phyloP scores from a whole-genome alignment of 768 basidiomycete species.

The Russula compacta region DNA sequence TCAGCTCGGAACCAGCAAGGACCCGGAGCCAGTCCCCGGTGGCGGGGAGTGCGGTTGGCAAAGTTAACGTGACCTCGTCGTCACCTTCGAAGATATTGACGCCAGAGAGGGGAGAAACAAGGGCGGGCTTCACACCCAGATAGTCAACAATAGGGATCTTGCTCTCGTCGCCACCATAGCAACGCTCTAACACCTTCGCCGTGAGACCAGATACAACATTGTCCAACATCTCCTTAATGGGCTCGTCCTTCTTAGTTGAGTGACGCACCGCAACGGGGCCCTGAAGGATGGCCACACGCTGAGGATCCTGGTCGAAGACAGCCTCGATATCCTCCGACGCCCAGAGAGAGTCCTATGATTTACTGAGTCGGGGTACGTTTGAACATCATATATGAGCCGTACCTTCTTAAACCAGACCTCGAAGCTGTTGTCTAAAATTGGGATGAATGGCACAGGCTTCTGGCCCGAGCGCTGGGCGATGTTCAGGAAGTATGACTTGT shows the following conservation, averaged over 20 bases:
- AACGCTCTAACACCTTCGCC: slow-evolving; percentile 64
- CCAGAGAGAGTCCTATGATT: slow-evolving; percentile 85
- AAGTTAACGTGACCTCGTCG: slow-evolving; percentile 39
- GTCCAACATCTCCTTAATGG: slow-evolving; percentile 86
- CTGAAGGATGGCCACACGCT: slow-evolving; percentile 95
- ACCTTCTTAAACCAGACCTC: slow-evolving; percentile 99
- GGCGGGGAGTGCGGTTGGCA: slow-evolving; percentile 48
- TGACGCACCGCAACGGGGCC: slow-evolving; percentile 93
- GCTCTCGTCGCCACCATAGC: slow-evolving; percentile 66
- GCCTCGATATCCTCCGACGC: slow-evolving; percentile 97
- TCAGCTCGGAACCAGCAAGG: slow-evolving; percentile 71
- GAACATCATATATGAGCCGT: slow-evolving; percentile 17
- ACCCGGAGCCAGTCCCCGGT: slow-evolving; percentile 70
- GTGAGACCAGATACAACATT: slow-evolving; percentile 76
- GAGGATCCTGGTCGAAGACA: slow-evolving; percentile 97
- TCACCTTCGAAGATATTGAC: slow-evolving; percentile 36
- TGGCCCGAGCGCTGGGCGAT: slow-evolving; percentile 94
- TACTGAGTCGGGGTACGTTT: slow-evolving; percentile 5
- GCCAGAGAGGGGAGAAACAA: slow-evolving; percentile 33
- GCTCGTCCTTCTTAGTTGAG: slow-evolving; percentile 82
- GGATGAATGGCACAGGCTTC: slow-evolving; percentile 98
- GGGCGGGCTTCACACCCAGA: slow-evolving; percentile 46
- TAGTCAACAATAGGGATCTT: slow-evolving; percentile 80
- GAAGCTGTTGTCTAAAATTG: slow-evolving; percentile 84
- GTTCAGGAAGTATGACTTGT: slow-evolving; percentile 90